These are phyloP conservation scores for Phytopythium ostracodes DNA, from an alignment of 352 stramenopile species.

Conservation along the genomic window DNA sequence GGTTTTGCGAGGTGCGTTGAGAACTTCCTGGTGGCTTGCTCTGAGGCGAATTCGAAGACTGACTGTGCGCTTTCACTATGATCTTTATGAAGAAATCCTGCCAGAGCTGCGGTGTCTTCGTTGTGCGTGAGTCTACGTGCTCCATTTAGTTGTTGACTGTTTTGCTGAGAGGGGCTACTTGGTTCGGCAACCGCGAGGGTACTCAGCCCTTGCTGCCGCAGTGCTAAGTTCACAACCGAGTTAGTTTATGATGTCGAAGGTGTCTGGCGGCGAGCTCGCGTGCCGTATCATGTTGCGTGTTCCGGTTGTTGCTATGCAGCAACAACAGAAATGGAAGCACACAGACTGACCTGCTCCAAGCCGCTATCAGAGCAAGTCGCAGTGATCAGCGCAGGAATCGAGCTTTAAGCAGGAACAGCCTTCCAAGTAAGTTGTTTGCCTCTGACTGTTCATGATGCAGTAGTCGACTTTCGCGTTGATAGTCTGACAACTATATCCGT, in stretches of 20 bases:
- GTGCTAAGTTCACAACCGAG: background rate
- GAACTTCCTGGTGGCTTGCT: background rate
- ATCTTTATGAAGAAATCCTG: constrained; percentile 32
- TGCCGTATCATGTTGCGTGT: too few species aligned
- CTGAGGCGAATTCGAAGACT: background rate
- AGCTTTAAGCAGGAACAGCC: too few species aligned
- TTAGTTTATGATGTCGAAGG: background rate
- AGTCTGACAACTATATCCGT: background rate
- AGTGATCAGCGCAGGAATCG: too few species aligned
- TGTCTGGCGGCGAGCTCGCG: background rate
- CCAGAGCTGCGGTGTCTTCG: constrained; percentile 39
- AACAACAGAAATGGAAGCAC: too few species aligned
- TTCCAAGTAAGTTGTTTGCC: background rate
- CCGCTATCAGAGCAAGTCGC: too few species aligned
- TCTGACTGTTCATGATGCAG: background rate
- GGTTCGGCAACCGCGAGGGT: background rate
- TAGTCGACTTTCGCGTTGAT: background rate
- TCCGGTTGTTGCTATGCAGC: too few species aligned
- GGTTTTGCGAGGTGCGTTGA: constrained; percentile 34
- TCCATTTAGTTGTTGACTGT: constrained; percentile 2
- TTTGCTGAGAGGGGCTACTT: background rate
- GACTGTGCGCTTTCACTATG: background rate
- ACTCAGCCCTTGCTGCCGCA: background rate
- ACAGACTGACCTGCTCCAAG: too few species aligned
- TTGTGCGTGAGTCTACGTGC: constrained; percentile 28